Base-by-base conservation (phyloP, 208 protist genomes). In the Wallacemonas sp. region DNA sequence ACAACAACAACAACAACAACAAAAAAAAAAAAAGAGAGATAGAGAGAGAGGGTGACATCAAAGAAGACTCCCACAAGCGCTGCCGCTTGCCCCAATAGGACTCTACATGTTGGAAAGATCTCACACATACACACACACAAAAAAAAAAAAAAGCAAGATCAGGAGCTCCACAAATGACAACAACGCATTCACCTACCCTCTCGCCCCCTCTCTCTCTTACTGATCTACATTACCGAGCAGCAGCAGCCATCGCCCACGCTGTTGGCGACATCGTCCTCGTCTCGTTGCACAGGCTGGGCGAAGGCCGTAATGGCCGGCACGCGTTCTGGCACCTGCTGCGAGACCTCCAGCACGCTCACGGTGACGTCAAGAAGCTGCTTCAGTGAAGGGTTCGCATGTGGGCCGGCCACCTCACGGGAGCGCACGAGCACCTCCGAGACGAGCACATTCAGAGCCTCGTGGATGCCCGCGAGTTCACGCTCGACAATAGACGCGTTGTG, bases 361-460 rank as follows among this genome's bases (percentile, higher is more conserved):
- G 85, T 95, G 24, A 85, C 22, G 26, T 87, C 79, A 2, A 95
- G 56, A 24, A 91, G 74, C 65, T 95, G 88, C 47, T 44, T 33
- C 6, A 92, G 68, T 14, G 78, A 79, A 11, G 82, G 84, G 5
- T 70, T 59, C 2, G 59, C 42, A 2, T 72, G 68, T 30, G 66
- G 49, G 15, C 53, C 54, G 1, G 71, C 75, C 0, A 70, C 76
- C 44, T 85, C 62, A 8, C 47, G 45, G n/a, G 83, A 79, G 21
- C 79, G 77, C 15, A 79, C 54, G 31, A 90, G 31, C 2, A 95
- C 58, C 42, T 92, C 82, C 2, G 62, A 70, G 1, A 91, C 73
- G 26, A 95, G 56, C 51, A 80, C 70, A 66, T 95, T 89, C 27
- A 95, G 19, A 55, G 88, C 77, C 24, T 75, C 69, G 60, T 91